Conservation (phyloP, 73 alveolate genomes). For the Stentor roeselii region DNA sequence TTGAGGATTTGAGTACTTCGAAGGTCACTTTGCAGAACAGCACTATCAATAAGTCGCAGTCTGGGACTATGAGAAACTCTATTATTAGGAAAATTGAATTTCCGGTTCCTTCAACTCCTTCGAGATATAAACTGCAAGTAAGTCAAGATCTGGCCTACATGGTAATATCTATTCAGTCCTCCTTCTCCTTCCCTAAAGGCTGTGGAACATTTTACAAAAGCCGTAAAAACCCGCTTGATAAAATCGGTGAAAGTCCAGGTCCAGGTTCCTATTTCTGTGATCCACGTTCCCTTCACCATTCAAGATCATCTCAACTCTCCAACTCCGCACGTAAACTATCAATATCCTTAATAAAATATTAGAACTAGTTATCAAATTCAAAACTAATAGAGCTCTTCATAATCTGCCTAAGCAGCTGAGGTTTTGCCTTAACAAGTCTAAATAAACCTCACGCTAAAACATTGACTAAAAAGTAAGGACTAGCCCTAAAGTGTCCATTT, state of each 20-base stretch:
- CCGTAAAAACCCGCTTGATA: background rate
- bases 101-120: no score
- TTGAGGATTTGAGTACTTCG: no score
- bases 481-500: conserved; percentile 4
- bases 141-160: background rate
- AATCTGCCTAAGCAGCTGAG: conserved; percentile 1
- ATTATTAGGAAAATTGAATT: no score
- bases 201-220: background rate
- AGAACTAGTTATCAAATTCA: conserved; percentile 3
- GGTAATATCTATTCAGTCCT: background rate
- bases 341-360: no score
- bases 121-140: background rate
- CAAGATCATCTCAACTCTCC: no score
- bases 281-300: background rate
- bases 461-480: conserved; percentile 10
- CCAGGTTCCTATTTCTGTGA: background rate
- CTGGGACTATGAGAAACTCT: no score
- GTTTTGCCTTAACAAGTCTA: conserved; percentile 21
- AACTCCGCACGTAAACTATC: no score
- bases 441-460: conserved; percentile 14
- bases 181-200: background rate
- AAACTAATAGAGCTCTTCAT: conserved; percentile 8
- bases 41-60: no score
- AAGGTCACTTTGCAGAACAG: no score
- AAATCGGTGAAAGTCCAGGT: background rate